phyloP scores from a whole-genome alignment of 768 basidiomycete genomes.

The Baorangia bicolor region DNA sequence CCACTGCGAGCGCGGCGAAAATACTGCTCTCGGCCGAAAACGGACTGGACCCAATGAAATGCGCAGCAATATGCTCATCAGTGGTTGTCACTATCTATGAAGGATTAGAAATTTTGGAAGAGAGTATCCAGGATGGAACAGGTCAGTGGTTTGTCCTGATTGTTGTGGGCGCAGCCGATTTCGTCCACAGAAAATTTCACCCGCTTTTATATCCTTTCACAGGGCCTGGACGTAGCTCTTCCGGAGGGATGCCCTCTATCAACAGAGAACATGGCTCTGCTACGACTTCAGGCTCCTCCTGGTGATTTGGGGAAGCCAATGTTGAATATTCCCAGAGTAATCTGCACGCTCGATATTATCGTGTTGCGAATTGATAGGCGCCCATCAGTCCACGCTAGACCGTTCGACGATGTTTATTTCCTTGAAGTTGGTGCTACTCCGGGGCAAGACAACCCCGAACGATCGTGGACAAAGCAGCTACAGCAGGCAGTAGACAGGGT shows the following conservation, averaged over 20 bases:
- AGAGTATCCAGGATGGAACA: slow-evolving; percentile 61
- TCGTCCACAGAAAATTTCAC: slow-evolving; percentile 57
- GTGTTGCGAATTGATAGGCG: slow-evolving; percentile 63
- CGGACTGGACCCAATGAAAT: slow-evolving; percentile 42
- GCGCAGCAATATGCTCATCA: slow-evolving; percentile 75
- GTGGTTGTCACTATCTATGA: slow-evolving; percentile 59
- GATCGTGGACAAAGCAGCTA: slow-evolving; percentile 36
- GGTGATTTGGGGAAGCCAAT: not conserved
- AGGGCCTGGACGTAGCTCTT: slow-evolving; percentile 31
- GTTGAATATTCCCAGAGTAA: slow-evolving; percentile 19
- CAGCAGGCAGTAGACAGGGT: slow-evolving; percentile 37
- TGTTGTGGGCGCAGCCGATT: not conserved
- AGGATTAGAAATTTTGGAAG: slow-evolving; percentile 57
- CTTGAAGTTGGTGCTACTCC: slow-evolving; percentile 45
- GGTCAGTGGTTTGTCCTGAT: slow-evolving; percentile 3
- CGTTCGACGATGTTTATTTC: slow-evolving; percentile 64
- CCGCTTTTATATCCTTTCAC: slow-evolving; percentile 61
- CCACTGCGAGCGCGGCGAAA: slow-evolving; percentile 72
- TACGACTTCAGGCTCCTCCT: slow-evolving; percentile 32
- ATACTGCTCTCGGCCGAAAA: slow-evolving; percentile 30
- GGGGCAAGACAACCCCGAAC: not conserved
- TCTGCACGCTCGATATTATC: slow-evolving; percentile 41
- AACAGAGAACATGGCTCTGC: slow-evolving; percentile 33
- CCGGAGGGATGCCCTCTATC: slow-evolving; percentile 26
- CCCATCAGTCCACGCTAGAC: slow-evolving; percentile 45